These are phyloP conservation scores for Suillus variegatus DNA, from an alignment of 768 basidiomycete species.

Conservation along the genomic window DNA sequence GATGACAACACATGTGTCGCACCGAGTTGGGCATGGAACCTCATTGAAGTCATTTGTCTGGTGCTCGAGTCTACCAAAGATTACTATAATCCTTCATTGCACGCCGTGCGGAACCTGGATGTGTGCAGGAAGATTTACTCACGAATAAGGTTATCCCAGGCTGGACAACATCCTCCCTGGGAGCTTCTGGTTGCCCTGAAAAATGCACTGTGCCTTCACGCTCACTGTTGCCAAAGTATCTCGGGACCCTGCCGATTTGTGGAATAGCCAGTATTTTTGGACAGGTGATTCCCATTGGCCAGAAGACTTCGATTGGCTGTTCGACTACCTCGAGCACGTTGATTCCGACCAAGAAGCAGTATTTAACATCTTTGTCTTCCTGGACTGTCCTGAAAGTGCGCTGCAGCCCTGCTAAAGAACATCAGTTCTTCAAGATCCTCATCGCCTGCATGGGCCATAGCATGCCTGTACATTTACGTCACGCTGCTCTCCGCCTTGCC, in stretches of 20 bases:
- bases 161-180: background rate
- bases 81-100: fast-evolving
- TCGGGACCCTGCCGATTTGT: background rate
- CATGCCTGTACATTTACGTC: background rate
- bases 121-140: background rate
- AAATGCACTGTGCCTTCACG: background rate
- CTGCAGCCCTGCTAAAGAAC: background rate
- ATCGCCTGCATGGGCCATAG: background rate
- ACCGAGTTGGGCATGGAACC: background rate
- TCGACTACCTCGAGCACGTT: background rate
- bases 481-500: background rate
- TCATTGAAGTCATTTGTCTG: background rate
- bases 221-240: background rate
- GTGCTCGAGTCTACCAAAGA: background rate
- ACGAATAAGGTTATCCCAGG: background rate
- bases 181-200: background rate
- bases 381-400: background rate
- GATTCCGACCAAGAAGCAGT: background rate
- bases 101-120: background rate
- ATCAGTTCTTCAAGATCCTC: background rate
- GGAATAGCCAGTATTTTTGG: background rate
- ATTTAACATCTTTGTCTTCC: background rate
- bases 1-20: background rate
- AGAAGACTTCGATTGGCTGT: background rate
- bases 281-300: background rate